Conservation (phyloP, 345 rosid genomes). For the Rhodomyrtus tomentosa region DNA sequence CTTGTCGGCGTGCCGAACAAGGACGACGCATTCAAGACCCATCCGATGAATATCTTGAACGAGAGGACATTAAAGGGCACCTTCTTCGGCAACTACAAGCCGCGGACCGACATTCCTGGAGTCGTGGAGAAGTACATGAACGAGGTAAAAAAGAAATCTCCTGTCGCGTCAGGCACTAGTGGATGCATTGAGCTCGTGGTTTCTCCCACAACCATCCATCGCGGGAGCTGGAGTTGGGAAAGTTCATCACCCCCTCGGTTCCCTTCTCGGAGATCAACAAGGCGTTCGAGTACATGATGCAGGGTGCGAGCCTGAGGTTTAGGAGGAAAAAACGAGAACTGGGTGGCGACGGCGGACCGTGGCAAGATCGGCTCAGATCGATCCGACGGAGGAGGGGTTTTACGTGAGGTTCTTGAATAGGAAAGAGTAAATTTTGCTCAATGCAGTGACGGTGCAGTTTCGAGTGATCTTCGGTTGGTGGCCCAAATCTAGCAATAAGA, state of each 20-base stretch:
- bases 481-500: neutral
- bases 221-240: conserved; percentile 29
- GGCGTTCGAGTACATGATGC: conserved; percentile 26
- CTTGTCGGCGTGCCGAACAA: conserved; percentile 38
- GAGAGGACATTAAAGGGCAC: conserved; percentile 46
- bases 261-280: conserved; percentile 29
- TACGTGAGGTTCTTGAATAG: accelerated
- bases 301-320: conserved; percentile 18
- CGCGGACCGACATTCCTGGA: conserved; percentile 30
- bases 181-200: neutral
- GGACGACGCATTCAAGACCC: conserved; percentile 37
- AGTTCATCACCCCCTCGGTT: conserved; percentile 24
- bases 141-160: conserved; percentile 7
- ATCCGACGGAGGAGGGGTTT: neutral
- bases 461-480: neutral
- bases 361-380: neutral
- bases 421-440: neutral
- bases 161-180: neutral
- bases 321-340: neutral
- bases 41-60: conserved; percentile 28
- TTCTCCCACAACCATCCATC: neutral
- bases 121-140: conserved; percentile 40
- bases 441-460: neutral
- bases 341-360: neutral
- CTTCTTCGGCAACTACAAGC: conserved; percentile 46